These are phyloP conservation scores for Chernovozyma aurita DNA, from an alignment of 1,139 yeast species.

Conservation along the genomic window DNA sequence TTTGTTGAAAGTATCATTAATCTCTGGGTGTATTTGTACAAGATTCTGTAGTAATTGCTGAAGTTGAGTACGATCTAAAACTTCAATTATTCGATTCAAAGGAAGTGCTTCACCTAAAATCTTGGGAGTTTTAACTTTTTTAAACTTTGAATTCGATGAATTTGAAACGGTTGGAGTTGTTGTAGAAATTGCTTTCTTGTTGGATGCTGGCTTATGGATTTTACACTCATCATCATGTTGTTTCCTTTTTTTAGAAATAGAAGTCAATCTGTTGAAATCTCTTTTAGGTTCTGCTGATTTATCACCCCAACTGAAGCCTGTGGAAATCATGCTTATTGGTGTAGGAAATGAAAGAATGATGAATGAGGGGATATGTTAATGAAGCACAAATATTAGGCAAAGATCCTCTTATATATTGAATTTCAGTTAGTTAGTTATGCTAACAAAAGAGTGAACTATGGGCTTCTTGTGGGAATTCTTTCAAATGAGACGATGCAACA, in stretches of 20 bases:
- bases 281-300: conserved; percentile 3
- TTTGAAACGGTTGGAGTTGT: neutral
- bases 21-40: conserved; percentile 59
- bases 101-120: conserved; percentile 54
- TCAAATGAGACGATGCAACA: no score
- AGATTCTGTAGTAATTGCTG: conserved; percentile 50
- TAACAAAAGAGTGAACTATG: no score
- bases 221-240: conserved; percentile 12
- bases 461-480: no score
- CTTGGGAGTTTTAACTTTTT: conserved; percentile 37
- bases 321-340: conserved; percentile 7
- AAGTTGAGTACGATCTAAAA: conserved; percentile 54
- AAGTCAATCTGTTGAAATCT: neutral
- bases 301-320: conserved; percentile 10
- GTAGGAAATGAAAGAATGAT: neutral
- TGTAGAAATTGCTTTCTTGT: neutral
- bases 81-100: conserved; percentile 58
- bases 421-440: no score
- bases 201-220: conserved; percentile 5
- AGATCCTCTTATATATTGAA: no score
- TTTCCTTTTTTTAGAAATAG: conserved; percentile 12
- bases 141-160: conserved; percentile 11
- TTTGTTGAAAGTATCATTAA: conserved; percentile 46
- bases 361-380: neutral
- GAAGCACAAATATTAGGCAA: no score